These are phyloP conservation scores for Pseudonectria foliicola DNA, from an alignment of 2,329 filamentous ascomycete species.

Conservation along the genomic window DNA sequence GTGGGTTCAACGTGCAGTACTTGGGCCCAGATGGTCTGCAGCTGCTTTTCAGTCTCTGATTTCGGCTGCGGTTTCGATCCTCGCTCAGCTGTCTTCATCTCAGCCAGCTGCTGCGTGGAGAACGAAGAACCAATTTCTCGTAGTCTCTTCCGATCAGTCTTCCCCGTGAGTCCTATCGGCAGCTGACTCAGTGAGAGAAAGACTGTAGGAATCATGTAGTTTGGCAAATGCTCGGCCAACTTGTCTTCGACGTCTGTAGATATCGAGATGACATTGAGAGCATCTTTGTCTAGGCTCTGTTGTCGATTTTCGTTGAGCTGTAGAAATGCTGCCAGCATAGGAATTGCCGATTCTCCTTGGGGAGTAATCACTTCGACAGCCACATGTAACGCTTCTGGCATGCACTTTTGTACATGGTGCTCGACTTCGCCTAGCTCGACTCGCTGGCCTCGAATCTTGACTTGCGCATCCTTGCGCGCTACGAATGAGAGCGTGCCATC, in stretches of 20 bases:
- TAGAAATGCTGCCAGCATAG: neutral
- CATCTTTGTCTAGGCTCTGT: too few species aligned
- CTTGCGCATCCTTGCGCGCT: slow-evolving; percentile 49
- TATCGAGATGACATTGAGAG: neutral
- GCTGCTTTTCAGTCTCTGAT: slow-evolving; percentile 8
- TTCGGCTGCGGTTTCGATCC: slow-evolving; percentile 3
- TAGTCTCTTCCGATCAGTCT: slow-evolving; percentile 10
- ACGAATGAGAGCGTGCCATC: slow-evolving; percentile 36
- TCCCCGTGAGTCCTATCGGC: slow-evolving; percentile 10
- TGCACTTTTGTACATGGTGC: neutral
- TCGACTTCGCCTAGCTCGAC: slow-evolving; percentile 37
- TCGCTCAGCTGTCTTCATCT: slow-evolving; percentile 10
- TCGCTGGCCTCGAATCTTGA: slow-evolving; percentile 50
- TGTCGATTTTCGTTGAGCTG: neutral
- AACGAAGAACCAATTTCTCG: slow-evolving; percentile 8
- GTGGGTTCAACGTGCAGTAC: slow-evolving; percentile 27
- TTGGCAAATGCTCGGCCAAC: slow-evolving; percentile 5
- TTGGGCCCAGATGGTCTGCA: slow-evolving; percentile 31
- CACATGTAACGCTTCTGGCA: neutral
- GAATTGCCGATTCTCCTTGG: neutral
- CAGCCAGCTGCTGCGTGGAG: slow-evolving; percentile 30
- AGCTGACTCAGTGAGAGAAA: slow-evolving; percentile 7
- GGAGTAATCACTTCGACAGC: neutral
- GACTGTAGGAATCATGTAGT: slow-evolving; percentile 11
- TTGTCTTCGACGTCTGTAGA: neutral